These are phyloP conservation scores for Salvia splendens DNA, from an alignment of 257 asterid species.

Conservation along the genomic window DNA sequence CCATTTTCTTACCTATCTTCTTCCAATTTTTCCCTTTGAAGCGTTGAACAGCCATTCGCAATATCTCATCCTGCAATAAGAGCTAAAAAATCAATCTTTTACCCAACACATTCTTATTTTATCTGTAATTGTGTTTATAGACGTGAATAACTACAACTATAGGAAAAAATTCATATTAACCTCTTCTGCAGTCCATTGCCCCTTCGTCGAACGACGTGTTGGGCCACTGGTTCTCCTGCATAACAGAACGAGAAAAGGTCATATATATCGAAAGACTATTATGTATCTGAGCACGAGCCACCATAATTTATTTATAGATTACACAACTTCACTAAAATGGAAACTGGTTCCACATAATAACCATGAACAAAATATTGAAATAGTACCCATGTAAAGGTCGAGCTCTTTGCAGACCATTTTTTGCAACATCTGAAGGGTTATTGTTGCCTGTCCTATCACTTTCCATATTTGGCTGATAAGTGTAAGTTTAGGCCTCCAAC, in stretches of 20 bases:
- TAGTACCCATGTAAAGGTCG: constrained; percentile 84
- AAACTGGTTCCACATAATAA: background rate
- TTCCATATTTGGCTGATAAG: constrained; percentile 62
- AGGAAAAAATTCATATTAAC: constrained; percentile 41
- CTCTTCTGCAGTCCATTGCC: constrained; percentile 99
- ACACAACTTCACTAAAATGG: background rate
- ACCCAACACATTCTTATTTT: background rate
- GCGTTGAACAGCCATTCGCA: constrained; percentile 82
- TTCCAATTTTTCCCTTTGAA: constrained; percentile 97
- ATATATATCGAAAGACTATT: constrained; percentile 15
- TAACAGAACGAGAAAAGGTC: constrained; percentile 25
- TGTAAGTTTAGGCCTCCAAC: constrained; percentile 49
- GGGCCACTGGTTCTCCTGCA: constrained; percentile 95
- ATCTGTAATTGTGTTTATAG: constrained; percentile 10
- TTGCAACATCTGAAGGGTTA: constrained; percentile 52
- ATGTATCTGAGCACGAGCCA: constrained; percentile 2
- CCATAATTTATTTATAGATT: constrained; percentile 19
- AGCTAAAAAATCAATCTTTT: constrained; percentile 12
- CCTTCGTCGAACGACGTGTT: constrained; percentile 97
- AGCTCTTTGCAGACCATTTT: constrained; percentile 52
- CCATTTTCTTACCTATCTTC: constrained; percentile 71
- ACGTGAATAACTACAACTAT: constrained; percentile 9
- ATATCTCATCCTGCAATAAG: constrained; percentile 66
- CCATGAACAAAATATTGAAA: background rate
- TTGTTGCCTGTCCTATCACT: constrained; percentile 58